A percentile compares a stretch with the other conserved stretches of the same genome.
phyloP scores from a whole-genome alignment of 2,329 filamentous ascomycete species.

The Talaromyces sp. region DNA sequence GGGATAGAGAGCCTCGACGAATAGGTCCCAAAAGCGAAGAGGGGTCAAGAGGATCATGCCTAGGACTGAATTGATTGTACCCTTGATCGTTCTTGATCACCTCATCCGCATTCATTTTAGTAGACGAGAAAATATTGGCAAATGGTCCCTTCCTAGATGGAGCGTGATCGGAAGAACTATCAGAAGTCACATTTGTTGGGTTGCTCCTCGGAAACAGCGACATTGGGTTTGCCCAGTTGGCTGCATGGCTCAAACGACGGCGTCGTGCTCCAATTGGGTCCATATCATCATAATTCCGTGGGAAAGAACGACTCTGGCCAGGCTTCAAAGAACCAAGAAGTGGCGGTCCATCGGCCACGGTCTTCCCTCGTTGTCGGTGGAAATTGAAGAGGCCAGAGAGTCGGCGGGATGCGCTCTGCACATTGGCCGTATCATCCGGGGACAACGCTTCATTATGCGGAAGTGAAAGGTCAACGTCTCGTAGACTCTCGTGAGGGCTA shows the following conservation, averaged over 20 bases:
- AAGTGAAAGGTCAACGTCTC: slow-evolving; percentile 31
- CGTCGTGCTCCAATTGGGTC: slow-evolving; percentile 47
- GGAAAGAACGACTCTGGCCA: slow-evolving; percentile 60
- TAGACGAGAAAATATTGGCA: slow-evolving; percentile 39
- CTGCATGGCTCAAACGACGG: slow-evolving; percentile 53
- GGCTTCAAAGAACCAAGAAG: slow-evolving; percentile 54
- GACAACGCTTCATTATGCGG: slow-evolving; percentile 7
- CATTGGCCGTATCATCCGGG: slow-evolving; percentile 28
- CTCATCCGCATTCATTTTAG: slow-evolving; percentile 27
- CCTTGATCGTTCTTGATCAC: slow-evolving; percentile 29
- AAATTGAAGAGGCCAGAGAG: slow-evolving; percentile 55
- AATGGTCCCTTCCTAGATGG: slow-evolving; percentile 36
- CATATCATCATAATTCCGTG: slow-evolving; percentile 48
- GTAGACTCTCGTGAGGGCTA: slow-evolving; percentile 40
- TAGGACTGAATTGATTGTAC: slow-evolving; percentile 44
- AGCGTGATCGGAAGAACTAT: slow-evolving; percentile 36
- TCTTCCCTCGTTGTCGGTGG: slow-evolving; percentile 58
- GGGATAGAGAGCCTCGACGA: slow-evolving; percentile 39
- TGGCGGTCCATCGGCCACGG: slow-evolving; percentile 53
- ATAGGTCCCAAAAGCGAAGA: slow-evolving; percentile 38
- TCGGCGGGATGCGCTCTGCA: slow-evolving; percentile 45
- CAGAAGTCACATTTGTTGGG: slow-evolving; percentile 35
- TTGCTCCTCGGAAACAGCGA: slow-evolving; percentile 43
- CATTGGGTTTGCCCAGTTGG: slow-evolving; percentile 49
- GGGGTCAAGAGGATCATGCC: slow-evolving; percentile 43